Evolutionary conservation across 257 asterid species (phyloP).

Genomic region (Petunia axillaris): DNA sequence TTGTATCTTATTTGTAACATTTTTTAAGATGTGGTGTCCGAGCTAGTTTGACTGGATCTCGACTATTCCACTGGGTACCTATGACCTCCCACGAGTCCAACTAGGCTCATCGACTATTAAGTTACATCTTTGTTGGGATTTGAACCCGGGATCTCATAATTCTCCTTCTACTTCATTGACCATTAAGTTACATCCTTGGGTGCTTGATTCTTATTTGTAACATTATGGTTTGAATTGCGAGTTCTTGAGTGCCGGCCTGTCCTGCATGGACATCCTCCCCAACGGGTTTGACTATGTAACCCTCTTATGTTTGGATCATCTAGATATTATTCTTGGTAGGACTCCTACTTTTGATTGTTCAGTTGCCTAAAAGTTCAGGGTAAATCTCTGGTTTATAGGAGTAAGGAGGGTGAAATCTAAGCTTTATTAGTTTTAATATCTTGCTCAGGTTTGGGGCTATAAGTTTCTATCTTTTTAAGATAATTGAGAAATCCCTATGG

Average conservation of each 20-base stretch:
- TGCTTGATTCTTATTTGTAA: neutral
- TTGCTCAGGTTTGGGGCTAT: neutral
- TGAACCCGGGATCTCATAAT: no score
- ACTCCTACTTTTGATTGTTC: neutral
- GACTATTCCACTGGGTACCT: no score
- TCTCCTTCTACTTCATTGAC: no score
- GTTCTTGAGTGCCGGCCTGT: neutral
- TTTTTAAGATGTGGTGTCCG: no score
- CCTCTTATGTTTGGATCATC: neutral
- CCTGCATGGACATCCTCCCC: neutral
- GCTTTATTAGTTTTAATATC: neutral
- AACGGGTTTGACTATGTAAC: slow-evolving; percentile 2
- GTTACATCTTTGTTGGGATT: no score
- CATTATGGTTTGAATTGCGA: neutral
- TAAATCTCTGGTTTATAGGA: neutral
- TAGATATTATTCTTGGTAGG: neutral
- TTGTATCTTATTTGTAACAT: no score
- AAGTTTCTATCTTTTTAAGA: neutral
- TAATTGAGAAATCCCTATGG: no score
- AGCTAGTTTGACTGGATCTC: no score
- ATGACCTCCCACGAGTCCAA: no score
- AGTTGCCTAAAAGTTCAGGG: neutral
- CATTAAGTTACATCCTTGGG: no score
- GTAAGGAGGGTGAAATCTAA: neutral
- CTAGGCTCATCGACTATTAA: no score